Evolutionary conservation across 768 basidiomycete species (phyloP).

Genomic region (Arthromyces matolae): DNA sequence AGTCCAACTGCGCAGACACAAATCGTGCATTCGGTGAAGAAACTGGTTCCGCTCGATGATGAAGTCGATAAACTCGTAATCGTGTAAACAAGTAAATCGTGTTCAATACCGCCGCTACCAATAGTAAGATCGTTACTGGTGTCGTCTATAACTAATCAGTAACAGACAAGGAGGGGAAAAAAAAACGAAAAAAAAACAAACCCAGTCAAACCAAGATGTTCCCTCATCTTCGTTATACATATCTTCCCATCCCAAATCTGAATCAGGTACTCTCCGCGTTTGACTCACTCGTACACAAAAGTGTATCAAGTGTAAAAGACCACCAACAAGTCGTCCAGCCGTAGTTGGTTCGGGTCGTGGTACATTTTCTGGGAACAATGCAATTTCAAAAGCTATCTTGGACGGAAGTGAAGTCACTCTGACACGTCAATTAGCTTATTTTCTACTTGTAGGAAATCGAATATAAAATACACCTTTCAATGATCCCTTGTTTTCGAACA

Average conservation of each 20-base stretch:
- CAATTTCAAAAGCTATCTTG: conserved; percentile 70
- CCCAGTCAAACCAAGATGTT: conserved; percentile 79
- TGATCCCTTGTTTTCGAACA: conserved; percentile 58
- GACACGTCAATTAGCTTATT: conserved; percentile 1
- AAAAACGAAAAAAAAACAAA: conserved; percentile 26
- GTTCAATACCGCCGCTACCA: conserved; percentile 55
- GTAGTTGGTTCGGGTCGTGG: conserved; percentile 67
- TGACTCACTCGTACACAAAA: conserved; percentile 61
- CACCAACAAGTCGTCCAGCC: conserved; percentile 64
- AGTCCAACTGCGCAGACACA: conserved; percentile 51
- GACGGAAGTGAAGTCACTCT: conserved; percentile 70
- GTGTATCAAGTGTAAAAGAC: conserved; percentile 62
- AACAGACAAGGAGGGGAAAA: conserved; percentile 20
- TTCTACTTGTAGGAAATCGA: neutral
- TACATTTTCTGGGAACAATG: conserved; percentile 77
- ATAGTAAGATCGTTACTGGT: conserved; percentile 54
- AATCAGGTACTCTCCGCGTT: conserved; percentile 52
- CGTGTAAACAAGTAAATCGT: conserved; percentile 67
- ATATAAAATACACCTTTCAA: conserved; percentile 44
- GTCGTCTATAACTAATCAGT: conserved; percentile 44
- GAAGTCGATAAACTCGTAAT: conserved; percentile 65
- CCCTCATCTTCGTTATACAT: conserved; percentile 66
- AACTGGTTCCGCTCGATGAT: conserved; percentile 58
- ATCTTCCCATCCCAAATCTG: conserved; percentile 76
- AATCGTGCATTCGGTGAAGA: conserved; percentile 69